Percentiles rank a stretch among this genome's conserved stretches.
phyloP scores from a whole-genome alignment of 768 basidiomycete species.

The Tephrocybe sp. region DNA sequence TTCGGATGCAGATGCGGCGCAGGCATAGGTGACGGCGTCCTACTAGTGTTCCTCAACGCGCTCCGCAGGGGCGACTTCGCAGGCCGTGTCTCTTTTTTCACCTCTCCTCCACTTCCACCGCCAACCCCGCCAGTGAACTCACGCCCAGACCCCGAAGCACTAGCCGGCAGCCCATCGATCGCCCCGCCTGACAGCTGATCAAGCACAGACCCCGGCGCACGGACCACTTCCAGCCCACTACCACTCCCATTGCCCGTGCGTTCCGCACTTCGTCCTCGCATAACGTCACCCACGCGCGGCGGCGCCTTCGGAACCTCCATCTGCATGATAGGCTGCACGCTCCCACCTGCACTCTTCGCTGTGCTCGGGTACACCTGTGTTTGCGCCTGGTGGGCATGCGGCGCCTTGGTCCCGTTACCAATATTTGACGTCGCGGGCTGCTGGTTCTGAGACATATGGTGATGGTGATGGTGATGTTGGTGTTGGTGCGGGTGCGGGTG shows the following conservation, averaged over 20 bases:
- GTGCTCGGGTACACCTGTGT: background rate
- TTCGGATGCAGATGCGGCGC: background rate
- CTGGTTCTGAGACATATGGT: too few species aligned
- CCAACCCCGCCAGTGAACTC: background rate
- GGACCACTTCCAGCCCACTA: slow-evolving; percentile 15
- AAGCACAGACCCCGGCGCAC: slow-evolving; percentile 39
- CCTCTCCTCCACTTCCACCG: background rate
- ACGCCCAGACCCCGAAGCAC: background rate
- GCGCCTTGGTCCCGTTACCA: too few species aligned
- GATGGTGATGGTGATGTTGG: too few species aligned
- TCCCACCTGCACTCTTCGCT: slow-evolving; percentile 3
- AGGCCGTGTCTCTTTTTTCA: slow-evolving; percentile 21
- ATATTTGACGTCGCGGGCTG: too few species aligned
- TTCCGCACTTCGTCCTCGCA: slow-evolving; percentile 8
- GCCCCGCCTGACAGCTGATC: slow-evolving; percentile 14
- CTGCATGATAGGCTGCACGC: slow-evolving; percentile 14
- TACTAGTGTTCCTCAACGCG: slow-evolving; percentile 55
- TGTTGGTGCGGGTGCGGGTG: background rate
- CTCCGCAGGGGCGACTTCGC: slow-evolving; percentile 58
- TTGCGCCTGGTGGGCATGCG: too few species aligned
- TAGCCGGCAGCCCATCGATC: background rate
- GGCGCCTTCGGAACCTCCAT: slow-evolving; percentile 51
- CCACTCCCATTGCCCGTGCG: background rate
- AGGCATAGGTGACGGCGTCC: slow-evolving; percentile 47
- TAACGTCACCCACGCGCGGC: slow-evolving; percentile 34